Evolutionary conservation across 148 eudicot genomes (phyloP).

Genomic region (Chenopodium quinoa): DNA sequence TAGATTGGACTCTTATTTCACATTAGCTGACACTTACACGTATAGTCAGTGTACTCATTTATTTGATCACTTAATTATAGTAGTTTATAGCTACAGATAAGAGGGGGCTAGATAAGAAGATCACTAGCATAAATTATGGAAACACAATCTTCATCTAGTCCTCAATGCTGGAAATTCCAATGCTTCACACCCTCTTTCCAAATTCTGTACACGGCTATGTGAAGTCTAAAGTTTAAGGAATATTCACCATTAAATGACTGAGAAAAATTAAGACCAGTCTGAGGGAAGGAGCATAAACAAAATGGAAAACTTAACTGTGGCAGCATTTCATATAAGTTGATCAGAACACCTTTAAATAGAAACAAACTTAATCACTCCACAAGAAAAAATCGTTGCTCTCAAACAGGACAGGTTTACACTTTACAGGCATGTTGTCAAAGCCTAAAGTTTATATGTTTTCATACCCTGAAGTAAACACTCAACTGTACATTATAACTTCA

Average conservation of each 20-base stretch:
- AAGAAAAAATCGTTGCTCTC: background rate
- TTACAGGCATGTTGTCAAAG: background rate
- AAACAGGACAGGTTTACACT: background rate
- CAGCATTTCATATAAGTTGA: background rate
- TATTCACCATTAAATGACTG: background rate
- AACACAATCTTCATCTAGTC: background rate
- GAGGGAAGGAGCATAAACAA: background rate
- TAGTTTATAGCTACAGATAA: background rate
- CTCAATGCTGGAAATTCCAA: background rate
- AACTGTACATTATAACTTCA: background rate
- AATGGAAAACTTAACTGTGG: background rate
- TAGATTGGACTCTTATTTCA: background rate
- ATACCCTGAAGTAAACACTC: background rate
- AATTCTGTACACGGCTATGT: background rate
- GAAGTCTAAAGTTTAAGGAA: background rate
- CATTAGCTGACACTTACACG: background rate
- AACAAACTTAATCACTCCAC: background rate
- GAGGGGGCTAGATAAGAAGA: background rate
- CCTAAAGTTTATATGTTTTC: background rate
- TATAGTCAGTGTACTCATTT: background rate
- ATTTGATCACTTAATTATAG: background rate
- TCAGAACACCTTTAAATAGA: background rate
- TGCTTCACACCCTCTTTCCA: background rate
- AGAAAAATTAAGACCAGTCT: background rate
- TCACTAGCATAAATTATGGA: background rate